Conservation (phyloP, 139 green algal species). For the Tetratostichococcus sp. region DNA sequence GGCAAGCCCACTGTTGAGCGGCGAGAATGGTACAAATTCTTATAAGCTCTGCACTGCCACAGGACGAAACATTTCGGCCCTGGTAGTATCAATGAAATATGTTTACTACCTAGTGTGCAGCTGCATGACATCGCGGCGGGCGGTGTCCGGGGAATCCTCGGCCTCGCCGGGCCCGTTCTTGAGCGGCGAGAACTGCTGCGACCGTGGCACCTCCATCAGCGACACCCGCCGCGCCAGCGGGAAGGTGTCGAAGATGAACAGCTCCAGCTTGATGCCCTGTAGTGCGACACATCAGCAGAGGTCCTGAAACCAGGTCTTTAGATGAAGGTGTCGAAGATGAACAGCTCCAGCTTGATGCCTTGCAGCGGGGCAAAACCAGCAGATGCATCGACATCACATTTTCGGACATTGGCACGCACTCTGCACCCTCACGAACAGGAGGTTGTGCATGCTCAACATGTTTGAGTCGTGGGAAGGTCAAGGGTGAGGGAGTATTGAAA, state of each 20-base stretch:
- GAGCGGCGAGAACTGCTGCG: constrained; percentile 83
- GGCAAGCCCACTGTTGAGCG: too few relatives aligned
- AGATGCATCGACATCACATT: too few relatives aligned
- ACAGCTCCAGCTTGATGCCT: neutral
- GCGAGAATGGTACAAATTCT: too few relatives aligned
- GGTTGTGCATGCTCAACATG: too few relatives aligned
- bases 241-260: constrained; percentile 97
- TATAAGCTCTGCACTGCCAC: too few relatives aligned
- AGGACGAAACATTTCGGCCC: too few relatives aligned
- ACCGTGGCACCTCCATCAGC: constrained; percentile 59
- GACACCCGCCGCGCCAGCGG: constrained; percentile 36
- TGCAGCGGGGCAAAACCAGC: too few relatives aligned
- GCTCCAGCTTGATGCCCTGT: constrained; percentile 90
- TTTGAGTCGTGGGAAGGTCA: too few relatives aligned
- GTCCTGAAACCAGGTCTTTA: too few relatives aligned
- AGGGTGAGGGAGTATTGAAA: too few relatives aligned
- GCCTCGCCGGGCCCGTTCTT: constrained; percentile 75
- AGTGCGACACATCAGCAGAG: constrained; percentile 21
- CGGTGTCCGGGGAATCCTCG: constrained; percentile 81
- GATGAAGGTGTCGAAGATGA: neutral
- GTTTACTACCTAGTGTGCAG: constrained; percentile 52
- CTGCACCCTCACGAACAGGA: too few relatives aligned
- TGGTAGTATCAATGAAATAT: neutral
- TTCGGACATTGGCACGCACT: too few relatives aligned
- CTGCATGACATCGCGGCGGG: constrained; percentile 59